These are phyloP conservation scores for Pyrenophora teres DNA, from an alignment of 2,329 filamentous ascomycete species.

Conservation along the genomic window DNA sequence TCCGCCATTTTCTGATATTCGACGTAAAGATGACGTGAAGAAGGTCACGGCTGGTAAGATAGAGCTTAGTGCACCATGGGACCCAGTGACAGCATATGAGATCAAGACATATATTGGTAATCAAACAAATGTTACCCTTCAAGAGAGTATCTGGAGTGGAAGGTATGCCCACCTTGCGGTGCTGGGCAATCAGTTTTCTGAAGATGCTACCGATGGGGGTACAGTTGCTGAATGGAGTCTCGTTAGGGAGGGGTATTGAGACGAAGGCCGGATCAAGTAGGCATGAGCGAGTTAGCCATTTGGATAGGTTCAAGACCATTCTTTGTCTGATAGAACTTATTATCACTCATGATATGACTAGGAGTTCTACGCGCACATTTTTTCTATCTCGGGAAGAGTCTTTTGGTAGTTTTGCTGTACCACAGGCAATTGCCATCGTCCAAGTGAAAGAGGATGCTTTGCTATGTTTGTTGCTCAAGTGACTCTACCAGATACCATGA, in stretches of 20 bases:
- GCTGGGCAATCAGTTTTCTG: slow-evolving; percentile 51
- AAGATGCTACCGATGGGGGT: slow-evolving; percentile 48
- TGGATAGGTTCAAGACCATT: too few species aligned
- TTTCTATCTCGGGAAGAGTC: too few species aligned
- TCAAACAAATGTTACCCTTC: slow-evolving; percentile 52
- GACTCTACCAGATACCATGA: too few species aligned
- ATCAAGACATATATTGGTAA: slow-evolving; percentile 52
- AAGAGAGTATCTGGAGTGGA: slow-evolving; percentile 49
- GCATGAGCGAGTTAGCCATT: too few species aligned
- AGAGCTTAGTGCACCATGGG: slow-evolving; percentile 50
- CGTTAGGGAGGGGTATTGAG: slow-evolving; percentile 24
- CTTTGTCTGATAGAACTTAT: background rate
- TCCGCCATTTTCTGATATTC: slow-evolving; percentile 23
- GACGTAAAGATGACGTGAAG: slow-evolving; percentile 11
- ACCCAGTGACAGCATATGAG: slow-evolving; percentile 38
- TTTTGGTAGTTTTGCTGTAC: too few species aligned
- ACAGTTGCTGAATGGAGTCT: slow-evolving; percentile 60
- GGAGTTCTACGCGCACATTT: too few species aligned
- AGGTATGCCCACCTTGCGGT: slow-evolving; percentile 55
- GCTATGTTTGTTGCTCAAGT: too few species aligned
- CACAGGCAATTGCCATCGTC: too few species aligned
- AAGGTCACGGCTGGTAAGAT: slow-evolving; percentile 34
- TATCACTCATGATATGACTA: too few species aligned
- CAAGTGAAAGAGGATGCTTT: too few species aligned
- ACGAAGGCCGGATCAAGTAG: background rate